Conservation (phyloP, 1,284 basidiomycete genomes). For the Boletus semigastroideus region DNA sequence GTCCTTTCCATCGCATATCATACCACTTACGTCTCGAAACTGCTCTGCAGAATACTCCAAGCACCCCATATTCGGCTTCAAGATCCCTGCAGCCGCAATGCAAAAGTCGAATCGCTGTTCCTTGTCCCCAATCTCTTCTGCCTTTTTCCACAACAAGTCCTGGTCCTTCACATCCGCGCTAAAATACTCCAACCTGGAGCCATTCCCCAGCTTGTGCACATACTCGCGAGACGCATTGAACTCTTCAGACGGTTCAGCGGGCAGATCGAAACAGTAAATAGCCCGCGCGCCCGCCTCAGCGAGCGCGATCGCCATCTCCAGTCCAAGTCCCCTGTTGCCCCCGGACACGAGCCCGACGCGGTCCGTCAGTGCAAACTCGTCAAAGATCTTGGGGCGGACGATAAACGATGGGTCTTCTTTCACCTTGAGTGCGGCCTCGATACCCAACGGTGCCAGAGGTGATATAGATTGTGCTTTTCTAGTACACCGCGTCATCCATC, state of each 20-base stretch:
- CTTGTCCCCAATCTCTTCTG: conserved; percentile 58
- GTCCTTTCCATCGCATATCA: background rate
- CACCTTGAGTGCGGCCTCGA: conserved; percentile 54
- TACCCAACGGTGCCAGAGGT: conserved; percentile 60
- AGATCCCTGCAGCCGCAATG: conserved; percentile 76
- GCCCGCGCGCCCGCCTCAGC: conserved; percentile 75
- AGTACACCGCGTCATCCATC: background rate
- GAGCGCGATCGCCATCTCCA: conserved; percentile 78
- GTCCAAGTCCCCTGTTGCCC: conserved; percentile 77
- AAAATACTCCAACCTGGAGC: conserved; percentile 63
- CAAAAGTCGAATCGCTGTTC: conserved; percentile 72
- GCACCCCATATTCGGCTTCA: conserved; percentile 61
- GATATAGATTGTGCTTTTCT: conserved; percentile 45
- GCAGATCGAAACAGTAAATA: conserved; percentile 78
- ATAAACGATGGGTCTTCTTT: conserved; percentile 34
- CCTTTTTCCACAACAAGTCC: conserved; percentile 51
- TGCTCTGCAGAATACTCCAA: conserved; percentile 69
- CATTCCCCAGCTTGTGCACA: conserved; percentile 47
- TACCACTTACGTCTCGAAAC: conserved; percentile 57
- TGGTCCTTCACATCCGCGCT: conserved; percentile 66
- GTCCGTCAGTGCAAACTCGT: conserved; percentile 75
- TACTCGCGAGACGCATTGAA: conserved; percentile 60
- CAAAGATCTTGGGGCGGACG: conserved; percentile 53
- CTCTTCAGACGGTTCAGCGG: conserved; percentile 61
- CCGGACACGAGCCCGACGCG: conserved; percentile 78